phyloP scores from a whole-genome alignment of 495 filamentous ascomycete species.

The Evernia prunastri region DNA sequence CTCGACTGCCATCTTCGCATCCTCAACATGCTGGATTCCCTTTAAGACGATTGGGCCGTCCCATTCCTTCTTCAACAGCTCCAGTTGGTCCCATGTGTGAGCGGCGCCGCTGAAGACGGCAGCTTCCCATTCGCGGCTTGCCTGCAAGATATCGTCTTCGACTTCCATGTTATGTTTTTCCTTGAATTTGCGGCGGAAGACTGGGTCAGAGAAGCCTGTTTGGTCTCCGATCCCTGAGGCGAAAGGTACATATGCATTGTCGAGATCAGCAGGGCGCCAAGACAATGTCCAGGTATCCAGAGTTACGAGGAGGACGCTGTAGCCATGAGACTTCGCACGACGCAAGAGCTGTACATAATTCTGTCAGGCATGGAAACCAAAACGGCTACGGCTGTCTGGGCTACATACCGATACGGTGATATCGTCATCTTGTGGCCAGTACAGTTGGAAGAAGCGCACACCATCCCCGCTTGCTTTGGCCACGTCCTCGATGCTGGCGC shows the following conservation, averaged over 20 bases:
- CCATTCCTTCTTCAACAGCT: slow-evolving; percentile 51
- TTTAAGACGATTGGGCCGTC: slow-evolving; percentile 53
- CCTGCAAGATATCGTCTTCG: slow-evolving; percentile 44
- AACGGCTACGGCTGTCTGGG: background rate
- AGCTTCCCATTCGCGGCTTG: slow-evolving; percentile 43
- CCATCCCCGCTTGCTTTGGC: slow-evolving; percentile 37
- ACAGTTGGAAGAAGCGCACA: slow-evolving; percentile 57
- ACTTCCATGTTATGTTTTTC: slow-evolving; percentile 40
- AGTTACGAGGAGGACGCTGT: slow-evolving; percentile 52
- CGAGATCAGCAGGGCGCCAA: slow-evolving; percentile 60
- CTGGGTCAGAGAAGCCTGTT: slow-evolving; percentile 50
- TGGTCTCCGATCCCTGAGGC: slow-evolving; percentile 40
- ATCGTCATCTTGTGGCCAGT: slow-evolving; percentile 56
- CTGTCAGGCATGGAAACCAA: background rate
- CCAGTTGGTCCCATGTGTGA: slow-evolving; percentile 55
- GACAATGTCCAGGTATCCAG: slow-evolving; percentile 54
- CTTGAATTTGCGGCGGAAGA: slow-evolving; percentile 51
- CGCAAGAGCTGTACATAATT: slow-evolving; percentile 37
- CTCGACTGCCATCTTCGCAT: slow-evolving; percentile 50
- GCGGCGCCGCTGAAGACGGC: slow-evolving; percentile 45
- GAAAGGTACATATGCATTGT: slow-evolving; percentile 52
- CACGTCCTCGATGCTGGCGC: slow-evolving; percentile 39
- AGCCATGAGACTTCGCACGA: slow-evolving; percentile 56
- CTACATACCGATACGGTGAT: slow-evolving; percentile 44
- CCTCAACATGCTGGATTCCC: slow-evolving; percentile 48